Evolutionary conservation across 768 basidiomycete genomes (phyloP).

Genomic region (Russula sp.): DNA sequence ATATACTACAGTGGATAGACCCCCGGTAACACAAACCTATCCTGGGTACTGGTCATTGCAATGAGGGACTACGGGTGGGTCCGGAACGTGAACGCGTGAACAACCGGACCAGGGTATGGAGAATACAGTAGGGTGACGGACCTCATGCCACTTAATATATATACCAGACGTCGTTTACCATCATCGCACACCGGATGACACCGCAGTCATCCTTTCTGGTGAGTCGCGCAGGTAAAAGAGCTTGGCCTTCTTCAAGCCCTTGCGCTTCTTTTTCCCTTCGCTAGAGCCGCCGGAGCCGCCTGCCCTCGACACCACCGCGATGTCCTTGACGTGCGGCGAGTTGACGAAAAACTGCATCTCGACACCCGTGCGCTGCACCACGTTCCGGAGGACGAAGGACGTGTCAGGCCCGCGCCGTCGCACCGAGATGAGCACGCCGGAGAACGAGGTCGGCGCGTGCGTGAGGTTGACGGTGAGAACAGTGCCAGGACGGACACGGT

Average conservation of each 20-base stretch:
- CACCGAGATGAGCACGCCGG: conserved; percentile 81
- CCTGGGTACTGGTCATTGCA: background rate
- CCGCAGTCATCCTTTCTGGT: conserved; percentile 77
- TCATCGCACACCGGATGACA: conserved; percentile 43
- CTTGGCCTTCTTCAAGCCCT: conserved; percentile 70
- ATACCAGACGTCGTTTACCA: background rate
- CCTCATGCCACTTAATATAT: background rate
- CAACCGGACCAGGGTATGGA: background rate
- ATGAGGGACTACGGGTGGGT: background rate
- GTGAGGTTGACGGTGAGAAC: conserved; percentile 73
- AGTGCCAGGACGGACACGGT: conserved; percentile 74
- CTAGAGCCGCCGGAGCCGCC: background rate
- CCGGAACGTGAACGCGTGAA: background rate
- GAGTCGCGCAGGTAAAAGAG: conserved; percentile 76
- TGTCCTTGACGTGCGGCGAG: conserved; percentile 81
- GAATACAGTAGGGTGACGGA: background rate
- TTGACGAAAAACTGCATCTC: conserved; percentile 88
- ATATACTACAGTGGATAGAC: background rate
- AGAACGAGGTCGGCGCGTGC: conserved; percentile 75
- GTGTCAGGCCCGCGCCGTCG: conserved; percentile 81
- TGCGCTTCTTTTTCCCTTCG: conserved; percentile 22
- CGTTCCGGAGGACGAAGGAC: conserved; percentile 82
- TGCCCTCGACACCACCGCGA: conserved; percentile 51
- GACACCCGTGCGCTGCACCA: conserved; percentile 84
- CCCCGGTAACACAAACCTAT: background rate